Evolutionary conservation across 2,329 filamentous ascomycete genomes (phyloP), one percentile per base, ranked within the genome.

Genomic region (Diaporthe eres): DNA sequence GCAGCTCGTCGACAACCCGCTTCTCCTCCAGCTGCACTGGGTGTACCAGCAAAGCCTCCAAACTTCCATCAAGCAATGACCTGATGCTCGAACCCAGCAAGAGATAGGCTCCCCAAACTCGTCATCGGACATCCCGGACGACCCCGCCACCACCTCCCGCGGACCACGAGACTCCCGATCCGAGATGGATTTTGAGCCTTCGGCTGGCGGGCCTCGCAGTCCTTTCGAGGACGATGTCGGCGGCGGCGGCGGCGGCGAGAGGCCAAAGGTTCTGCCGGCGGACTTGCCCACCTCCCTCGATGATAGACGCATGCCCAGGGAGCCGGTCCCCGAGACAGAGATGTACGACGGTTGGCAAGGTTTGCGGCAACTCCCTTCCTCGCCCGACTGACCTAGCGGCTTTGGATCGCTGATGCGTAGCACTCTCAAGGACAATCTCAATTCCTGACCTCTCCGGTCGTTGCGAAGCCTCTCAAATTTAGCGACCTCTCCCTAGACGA

Each of bases 341-440:
- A 95, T 98, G 87, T 99, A 98, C 84, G 97, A 99, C 90, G 97
- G 95, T 80, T 99, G 97, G 97, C 95, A 98, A 92, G 96, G 96
- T 89, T 79, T 77, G 87, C 63, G 51, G 49, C 49, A 55, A 37
- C 49, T 25, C 63, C 63, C 25, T 55, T 37, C 57, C 55, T 47
- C 55, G 28, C 31, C 57, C n/a, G 39, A 34, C 37, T 34, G 28
- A 34, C n/a, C n/a, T 44, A 31, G 51, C 37, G 49, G 39, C 34
- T n/a, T 37, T 28, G 34, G 15, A 34, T 57, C 12, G 70, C 75
- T 77, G 28, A 75, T 28, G 71, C n/a, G 10, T 19, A 31, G 58
- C 28, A 9, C 8, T 31, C 53, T 77, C 72, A 82, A 98, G 96
- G 96, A 79, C 95, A 98, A 88, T 98, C 96, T 60, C 96, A 98